A percentile compares a stretch with the other conserved stretches of the same genome.
Conservation (phyloP, 2,329 filamentous ascomycete species). For the Nannizzia gypsea region DNA sequence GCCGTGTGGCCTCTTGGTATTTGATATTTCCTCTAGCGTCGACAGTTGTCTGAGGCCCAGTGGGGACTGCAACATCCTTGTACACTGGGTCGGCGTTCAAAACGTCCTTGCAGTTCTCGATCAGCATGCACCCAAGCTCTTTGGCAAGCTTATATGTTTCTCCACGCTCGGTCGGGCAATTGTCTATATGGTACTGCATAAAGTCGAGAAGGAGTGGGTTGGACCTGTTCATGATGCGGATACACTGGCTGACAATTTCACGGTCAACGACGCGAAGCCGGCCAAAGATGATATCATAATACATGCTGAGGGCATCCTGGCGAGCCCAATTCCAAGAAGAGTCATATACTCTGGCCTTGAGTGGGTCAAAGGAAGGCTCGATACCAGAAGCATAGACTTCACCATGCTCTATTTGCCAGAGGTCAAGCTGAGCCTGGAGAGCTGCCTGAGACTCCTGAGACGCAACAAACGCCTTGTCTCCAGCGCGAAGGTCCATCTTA, state of each 20-base stretch:
- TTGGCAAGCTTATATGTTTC: constrained; percentile 98
- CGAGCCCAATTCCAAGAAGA: constrained; percentile 99
- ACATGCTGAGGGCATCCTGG: constrained; percentile 96
- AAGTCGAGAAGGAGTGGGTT: constrained; percentile 93
- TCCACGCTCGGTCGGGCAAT: constrained; percentile 90
- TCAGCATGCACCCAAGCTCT: constrained; percentile 80
- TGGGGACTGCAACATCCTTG: constrained; percentile 90
- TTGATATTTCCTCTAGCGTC: constrained; percentile 85
- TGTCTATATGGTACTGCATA: constrained; percentile 99
- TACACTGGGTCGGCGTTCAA: constrained; percentile 73
- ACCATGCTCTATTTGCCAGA: constrained; percentile 91
- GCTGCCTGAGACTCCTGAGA: constrained; percentile 77
- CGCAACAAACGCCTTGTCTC: constrained; percentile 81
- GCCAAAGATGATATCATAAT: constrained; percentile 97
- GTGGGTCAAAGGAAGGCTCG: constrained; percentile 79
- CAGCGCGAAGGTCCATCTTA: constrained; percentile 92
- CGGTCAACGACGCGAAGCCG: constrained; percentile 85
- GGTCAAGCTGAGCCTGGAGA: constrained; percentile 82
- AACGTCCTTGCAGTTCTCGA: constrained; percentile 95
- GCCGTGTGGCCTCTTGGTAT: constrained; percentile 75
- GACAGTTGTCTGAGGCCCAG: constrained; percentile 82
- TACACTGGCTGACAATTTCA: constrained; percentile 97
- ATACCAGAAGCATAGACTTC: constrained; percentile 94
- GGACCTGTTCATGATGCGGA: constrained; percentile 97
- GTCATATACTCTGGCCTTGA: constrained; percentile 94